phyloP scores from a whole-genome alignment of 495 filamentous ascomycete genomes.

The Penicillium subrubescens region DNA sequence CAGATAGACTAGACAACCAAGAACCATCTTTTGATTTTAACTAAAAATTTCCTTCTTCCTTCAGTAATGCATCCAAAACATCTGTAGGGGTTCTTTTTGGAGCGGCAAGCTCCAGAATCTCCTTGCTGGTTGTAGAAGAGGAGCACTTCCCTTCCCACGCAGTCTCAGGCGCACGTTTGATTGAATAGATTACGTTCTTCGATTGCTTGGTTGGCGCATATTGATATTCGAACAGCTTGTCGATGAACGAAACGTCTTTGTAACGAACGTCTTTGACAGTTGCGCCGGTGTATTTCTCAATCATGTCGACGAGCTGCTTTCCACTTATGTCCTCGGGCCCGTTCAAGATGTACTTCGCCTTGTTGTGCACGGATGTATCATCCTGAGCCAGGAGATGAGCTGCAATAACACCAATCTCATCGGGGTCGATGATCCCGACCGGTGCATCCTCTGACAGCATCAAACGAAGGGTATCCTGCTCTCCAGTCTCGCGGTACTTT shows the following conservation, averaged over 20 bases:
- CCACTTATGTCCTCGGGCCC: conserved; percentile 48
- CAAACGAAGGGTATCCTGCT: conserved; percentile 33
- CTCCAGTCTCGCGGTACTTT: conserved; percentile 40
- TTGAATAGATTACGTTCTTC: conserved; percentile 28
- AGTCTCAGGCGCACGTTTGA: conserved; percentile 25
- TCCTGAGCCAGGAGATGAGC: conserved; percentile 40
- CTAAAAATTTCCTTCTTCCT: too few species aligned
- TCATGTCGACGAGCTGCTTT: conserved; percentile 37
- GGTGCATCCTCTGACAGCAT: conserved; percentile 37
- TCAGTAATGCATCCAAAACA: conserved; percentile 20
- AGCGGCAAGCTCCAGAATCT: conserved; percentile 32
- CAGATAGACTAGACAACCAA: too few species aligned
- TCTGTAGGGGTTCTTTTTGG: conserved; percentile 29
- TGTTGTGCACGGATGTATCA: conserved; percentile 37
- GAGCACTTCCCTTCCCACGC: conserved; percentile 35
- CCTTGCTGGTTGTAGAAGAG: conserved; percentile 39
- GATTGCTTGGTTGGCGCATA: conserved; percentile 19
- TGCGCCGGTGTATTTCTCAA: conserved; percentile 43
- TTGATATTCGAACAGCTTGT: conserved; percentile 22
- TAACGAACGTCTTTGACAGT: conserved; percentile 39
- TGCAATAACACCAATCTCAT: conserved; percentile 44
- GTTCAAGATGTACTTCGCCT: conserved; percentile 45
- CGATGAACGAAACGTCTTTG: conserved; percentile 37
- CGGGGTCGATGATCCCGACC: conserved; percentile 38
- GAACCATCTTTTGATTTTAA: background rate